Percentiles rank a stretch among this genome's conserved stretches.
Conservation (phyloP, 768 basidiomycete genomes). For the Fomitopsis serialis region DNA sequence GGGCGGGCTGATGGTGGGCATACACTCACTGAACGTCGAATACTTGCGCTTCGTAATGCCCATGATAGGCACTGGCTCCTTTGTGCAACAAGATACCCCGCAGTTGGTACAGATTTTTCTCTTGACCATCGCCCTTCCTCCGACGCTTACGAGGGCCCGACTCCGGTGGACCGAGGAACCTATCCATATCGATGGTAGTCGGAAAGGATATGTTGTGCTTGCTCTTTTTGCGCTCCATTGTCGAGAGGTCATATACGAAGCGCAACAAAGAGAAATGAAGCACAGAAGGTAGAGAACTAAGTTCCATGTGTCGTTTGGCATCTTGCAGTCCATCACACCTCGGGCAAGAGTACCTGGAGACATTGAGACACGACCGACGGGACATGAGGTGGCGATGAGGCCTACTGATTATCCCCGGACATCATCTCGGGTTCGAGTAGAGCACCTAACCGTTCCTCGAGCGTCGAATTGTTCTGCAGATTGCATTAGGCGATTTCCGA, state of each 20-base stretch:
- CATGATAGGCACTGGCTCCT: conserved; percentile 87
- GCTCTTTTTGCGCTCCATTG: conserved; percentile 82
- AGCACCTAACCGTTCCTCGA: conserved; percentile 69
- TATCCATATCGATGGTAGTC: conserved; percentile 62
- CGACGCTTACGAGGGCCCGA: conserved; percentile 1
- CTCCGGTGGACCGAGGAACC: conserved; percentile 40
- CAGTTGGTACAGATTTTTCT: conserved; percentile 60
- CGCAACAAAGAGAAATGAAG: conserved; percentile 89
- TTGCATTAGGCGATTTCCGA: neutral
- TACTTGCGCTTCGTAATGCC: conserved; percentile 86
- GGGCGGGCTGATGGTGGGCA: neutral
- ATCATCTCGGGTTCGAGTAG: conserved; percentile 67
- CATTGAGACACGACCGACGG: neutral
- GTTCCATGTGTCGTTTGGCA: conserved; percentile 71
- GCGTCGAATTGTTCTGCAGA: conserved; percentile 58
- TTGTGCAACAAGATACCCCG: conserved; percentile 85
- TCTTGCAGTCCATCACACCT: conserved; percentile 68
- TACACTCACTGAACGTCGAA: conserved; percentile 65
- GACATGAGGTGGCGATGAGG: neutral
- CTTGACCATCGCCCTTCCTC: conserved; percentile 1
- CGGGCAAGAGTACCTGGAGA: conserved; percentile 71
- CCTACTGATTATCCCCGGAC: conserved; percentile 80
- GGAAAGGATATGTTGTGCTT: conserved; percentile 83
- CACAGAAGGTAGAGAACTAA: conserved; percentile 75
- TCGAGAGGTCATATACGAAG: conserved; percentile 81